Percentiles rank a stretch among this genome's conserved stretches.
phyloP scores from a whole-genome alignment of 2,329 filamentous ascomycete species.

The Herpotrichia juniperi region DNA sequence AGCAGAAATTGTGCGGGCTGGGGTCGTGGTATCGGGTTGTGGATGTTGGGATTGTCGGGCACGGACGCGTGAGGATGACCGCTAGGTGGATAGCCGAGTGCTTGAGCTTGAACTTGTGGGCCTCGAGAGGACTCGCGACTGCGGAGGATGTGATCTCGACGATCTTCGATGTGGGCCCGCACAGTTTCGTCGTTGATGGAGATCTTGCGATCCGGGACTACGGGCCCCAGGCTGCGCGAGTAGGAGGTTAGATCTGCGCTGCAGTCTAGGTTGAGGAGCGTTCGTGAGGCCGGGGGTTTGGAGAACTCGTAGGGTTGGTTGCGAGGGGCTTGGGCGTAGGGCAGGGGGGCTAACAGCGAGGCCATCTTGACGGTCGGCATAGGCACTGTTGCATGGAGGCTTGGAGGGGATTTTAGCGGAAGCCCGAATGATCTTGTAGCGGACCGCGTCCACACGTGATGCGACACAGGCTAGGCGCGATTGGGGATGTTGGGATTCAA shows the following conservation, averaged over 20 bases:
- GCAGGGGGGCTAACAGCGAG: neutral
- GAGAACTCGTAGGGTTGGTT: neutral
- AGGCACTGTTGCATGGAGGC: neutral
- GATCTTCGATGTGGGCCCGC: neutral
- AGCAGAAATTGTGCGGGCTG: neutral
- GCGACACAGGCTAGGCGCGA: neutral
- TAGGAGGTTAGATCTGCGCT: conserved; percentile 5
- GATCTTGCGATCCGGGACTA: neutral
- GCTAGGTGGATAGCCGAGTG: conserved; percentile 4
- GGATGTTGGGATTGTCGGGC: neutral
- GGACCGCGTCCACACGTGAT: conserved; percentile 1
- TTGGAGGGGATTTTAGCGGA: neutral
- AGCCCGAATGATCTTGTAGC: neutral
- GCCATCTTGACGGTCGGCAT: neutral
- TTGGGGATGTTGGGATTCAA: neutral
- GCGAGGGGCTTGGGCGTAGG: neutral
- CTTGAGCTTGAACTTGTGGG: neutral
- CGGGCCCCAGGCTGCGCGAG: conserved; percentile 4
- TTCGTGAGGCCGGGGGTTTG: neutral
- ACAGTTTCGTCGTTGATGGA: conserved; percentile 1
- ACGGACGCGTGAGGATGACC: neutral
- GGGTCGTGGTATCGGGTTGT: neutral
- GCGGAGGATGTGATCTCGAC: neutral
- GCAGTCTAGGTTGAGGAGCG: conserved; percentile 10
- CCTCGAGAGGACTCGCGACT: neutral